Conservation (phyloP, 495 filamentous ascomycete species). For the Hapsidospora chrysogenum region DNA sequence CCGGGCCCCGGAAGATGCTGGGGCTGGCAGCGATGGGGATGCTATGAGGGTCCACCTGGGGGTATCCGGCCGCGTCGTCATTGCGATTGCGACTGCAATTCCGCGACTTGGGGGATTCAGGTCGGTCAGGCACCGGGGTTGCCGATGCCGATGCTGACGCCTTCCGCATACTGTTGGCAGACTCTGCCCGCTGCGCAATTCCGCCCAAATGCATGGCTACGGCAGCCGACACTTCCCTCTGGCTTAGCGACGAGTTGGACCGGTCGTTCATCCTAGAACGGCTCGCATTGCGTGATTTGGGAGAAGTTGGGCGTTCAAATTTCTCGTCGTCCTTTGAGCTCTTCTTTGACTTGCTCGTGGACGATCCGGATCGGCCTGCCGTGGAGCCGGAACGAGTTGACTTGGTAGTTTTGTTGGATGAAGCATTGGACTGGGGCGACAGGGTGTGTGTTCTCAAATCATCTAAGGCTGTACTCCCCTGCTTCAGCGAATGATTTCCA, state of each 20-base stretch:
- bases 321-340: background rate
- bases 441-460: no score
- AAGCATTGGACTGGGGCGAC: background rate
- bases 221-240: conserved; percentile 1
- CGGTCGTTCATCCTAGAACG: no score
- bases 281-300: conserved; percentile 8
- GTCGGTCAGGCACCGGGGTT: background rate
- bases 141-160: background rate
- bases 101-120: background rate
- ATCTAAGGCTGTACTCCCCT: no score
- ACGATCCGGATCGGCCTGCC: no score
- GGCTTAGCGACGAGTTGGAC: conserved; percentile 3
- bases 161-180: background rate
- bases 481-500: no score
- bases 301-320: conserved; percentile 3
- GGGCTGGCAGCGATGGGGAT: conserved; percentile 15
- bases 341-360: background rate
- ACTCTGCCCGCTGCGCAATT: background rate
- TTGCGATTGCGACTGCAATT: background rate
- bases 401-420: no score
- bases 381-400: no score
- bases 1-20: conserved; percentile 8
- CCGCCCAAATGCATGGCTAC: background rate
- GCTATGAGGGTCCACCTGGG: background rate
- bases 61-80: background rate